These are phyloP conservation scores for Zasmidium angulare DNA, from an alignment of 2,329 filamentous ascomycete genomes.

Conservation along the genomic window DNA sequence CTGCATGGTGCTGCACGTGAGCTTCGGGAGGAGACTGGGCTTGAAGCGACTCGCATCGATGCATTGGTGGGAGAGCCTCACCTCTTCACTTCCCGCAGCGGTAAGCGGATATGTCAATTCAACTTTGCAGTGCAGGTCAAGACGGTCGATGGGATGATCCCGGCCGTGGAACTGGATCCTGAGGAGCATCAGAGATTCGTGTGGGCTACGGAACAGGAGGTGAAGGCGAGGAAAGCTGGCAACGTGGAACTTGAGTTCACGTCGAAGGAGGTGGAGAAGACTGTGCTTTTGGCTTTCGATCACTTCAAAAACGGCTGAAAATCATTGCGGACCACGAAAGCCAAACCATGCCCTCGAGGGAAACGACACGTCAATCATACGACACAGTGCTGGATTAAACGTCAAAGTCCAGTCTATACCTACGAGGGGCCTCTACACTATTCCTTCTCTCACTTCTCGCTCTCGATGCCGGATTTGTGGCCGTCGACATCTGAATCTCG, in stretches of 20 bases:
- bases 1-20: conserved; percentile 49
- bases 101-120: conserved; percentile 8
- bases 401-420: too few species aligned
- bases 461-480: too few species aligned
- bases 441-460: too few species aligned
- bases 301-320: too few species aligned
- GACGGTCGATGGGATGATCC: neutral
- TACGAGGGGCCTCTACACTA: too few species aligned
- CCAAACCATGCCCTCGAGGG: too few species aligned
- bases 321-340: too few species aligned
- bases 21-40: conserved; percentile 50
- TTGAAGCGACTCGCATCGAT: conserved; percentile 34
- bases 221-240: conserved; percentile 21
- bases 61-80: conserved; percentile 5
- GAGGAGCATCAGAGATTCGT: conserved; percentile 43
- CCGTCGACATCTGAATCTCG: too few species aligned
- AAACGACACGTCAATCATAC: too few species aligned
- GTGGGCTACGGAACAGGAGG: conserved; percentile 43
- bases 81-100: conserved; percentile 4
- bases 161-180: conserved; percentile 36
- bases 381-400: too few species aligned
- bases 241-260: neutral
- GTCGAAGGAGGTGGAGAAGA: neutral
- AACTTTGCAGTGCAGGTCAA: conserved; percentile 6
- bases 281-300: neutral